These are phyloP conservation scores for Talaromyces sp. DNA, from an alignment of 2,329 filamentous ascomycete species.

Conservation along the genomic window DNA sequence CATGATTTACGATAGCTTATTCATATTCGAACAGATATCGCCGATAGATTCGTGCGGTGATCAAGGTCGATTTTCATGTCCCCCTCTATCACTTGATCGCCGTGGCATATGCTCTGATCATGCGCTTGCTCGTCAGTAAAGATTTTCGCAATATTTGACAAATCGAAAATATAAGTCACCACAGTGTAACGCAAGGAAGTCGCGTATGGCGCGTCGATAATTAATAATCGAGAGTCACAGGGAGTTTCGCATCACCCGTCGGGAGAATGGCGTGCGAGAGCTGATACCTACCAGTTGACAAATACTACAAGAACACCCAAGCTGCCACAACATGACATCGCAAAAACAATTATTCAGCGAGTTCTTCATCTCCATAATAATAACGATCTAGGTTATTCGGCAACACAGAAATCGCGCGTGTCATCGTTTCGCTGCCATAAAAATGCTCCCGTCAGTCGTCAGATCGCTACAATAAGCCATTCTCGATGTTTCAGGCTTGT, in stretches of 20 bases:
- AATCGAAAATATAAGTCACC: not conserved
- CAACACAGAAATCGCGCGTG: not conserved
- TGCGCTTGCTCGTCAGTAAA: not conserved
- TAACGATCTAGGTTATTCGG: not conserved
- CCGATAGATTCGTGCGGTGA: not conserved
- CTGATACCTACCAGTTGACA: not conserved
- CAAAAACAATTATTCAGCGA: not conserved
- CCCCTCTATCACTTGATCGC: not conserved
- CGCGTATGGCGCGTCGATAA: not conserved
- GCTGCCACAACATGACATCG: not conserved
- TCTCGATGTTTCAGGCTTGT: not conserved
- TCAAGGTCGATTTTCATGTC: not conserved
- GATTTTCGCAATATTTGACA: not conserved
- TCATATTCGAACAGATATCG: not conserved
- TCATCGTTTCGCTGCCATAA: not conserved
- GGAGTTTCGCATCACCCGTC: conserved; percentile 14
- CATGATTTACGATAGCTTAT: not conserved
- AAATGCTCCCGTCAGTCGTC: not conserved
- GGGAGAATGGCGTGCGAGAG: conserved; percentile 15
- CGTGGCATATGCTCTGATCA: not conserved
- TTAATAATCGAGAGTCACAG: not conserved
- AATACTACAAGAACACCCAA: not conserved
- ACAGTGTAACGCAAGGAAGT: not conserved
- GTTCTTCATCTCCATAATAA: not conserved
- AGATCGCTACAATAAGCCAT: not conserved